A percentile compares a stretch with the other conserved stretches of the same genome.
Conservation (phyloP, 2,329 filamentous ascomycete species). For the Sodiomyces alkalinus region DNA sequence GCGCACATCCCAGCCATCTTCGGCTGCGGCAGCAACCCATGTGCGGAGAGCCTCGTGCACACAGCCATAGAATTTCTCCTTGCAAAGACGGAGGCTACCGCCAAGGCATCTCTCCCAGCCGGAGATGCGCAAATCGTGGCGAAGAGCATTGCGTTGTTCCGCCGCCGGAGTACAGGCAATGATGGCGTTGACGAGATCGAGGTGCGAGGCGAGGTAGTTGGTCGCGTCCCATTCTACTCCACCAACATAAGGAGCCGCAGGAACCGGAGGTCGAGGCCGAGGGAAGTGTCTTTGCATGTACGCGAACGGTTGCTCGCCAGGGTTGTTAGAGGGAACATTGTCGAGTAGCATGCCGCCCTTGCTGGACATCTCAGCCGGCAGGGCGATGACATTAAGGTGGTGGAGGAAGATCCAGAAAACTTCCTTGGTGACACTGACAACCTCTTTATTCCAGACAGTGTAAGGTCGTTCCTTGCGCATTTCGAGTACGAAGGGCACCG, state of each 20-base stretch:
- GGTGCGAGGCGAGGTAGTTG: constrained; percentile 83
- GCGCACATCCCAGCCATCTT: constrained; percentile 76
- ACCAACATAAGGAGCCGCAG: constrained; percentile 88
- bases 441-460: constrained; percentile 86
- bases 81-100: constrained; percentile 72
- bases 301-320: constrained; percentile 27
- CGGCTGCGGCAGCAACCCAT: constrained; percentile 76
- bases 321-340: constrained; percentile 15
- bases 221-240: constrained; percentile 98
- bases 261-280: constrained; percentile 72
- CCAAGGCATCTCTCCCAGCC: constrained; percentile 90
- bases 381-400: constrained; percentile 72
- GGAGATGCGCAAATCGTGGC: constrained; percentile 63
- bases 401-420: constrained; percentile 99
- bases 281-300: constrained; percentile 68
- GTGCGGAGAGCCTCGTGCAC: constrained; percentile 80
- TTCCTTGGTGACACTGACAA: constrained; percentile 86
- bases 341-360: constrained; percentile 10
- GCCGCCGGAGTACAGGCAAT: constrained; percentile 61
- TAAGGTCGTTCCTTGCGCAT: constrained; percentile 84
- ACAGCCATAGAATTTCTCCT: constrained; percentile 91
- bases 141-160: constrained; percentile 59
- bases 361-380: constrained; percentile 32
- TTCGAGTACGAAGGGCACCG: constrained; percentile 73
- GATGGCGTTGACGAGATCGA: constrained; percentile 86